Evolutionary conservation across 257 asterid genomes (phyloP).

Genomic region (Capsicum rhomboideum): DNA sequence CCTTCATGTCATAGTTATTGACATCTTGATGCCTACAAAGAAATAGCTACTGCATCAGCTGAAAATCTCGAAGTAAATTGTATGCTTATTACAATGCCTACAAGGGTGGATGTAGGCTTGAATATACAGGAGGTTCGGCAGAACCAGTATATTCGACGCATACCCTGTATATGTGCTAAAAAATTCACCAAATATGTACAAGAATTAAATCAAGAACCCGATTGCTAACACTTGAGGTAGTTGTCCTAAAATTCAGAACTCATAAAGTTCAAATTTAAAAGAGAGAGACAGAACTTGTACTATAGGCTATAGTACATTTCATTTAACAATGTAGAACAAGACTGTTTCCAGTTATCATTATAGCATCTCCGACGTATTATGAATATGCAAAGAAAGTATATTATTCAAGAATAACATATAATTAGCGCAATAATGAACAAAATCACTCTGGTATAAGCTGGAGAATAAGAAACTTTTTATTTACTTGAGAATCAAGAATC

Average conservation of each 20-base stretch:
- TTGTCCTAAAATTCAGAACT: no score
- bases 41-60: neutral
- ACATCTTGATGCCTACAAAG: slow-evolving; percentile 56
- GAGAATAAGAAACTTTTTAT: neutral
- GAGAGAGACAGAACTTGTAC: neutral
- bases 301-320: neutral
- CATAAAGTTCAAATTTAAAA: no score
- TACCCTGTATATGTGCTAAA: neutral
- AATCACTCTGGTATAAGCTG: neutral
- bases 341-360: neutral
- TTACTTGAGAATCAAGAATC: neutral
- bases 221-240: neutral
- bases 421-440: neutral
- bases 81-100: neutral
- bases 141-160: neutral
- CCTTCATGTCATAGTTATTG: slow-evolving; percentile 45
- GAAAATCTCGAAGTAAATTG: neutral
- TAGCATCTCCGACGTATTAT: neutral
- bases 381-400: neutral
- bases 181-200: neutral
- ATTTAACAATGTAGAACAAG: neutral
- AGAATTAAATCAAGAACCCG: neutral
- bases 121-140: neutral
- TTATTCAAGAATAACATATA: neutral
- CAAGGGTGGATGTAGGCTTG: neutral